These are phyloP conservation scores for Lolium multiflorum DNA, from an alignment of 176 grass and related monocot genomes.

Conservation along the genomic window DNA sequence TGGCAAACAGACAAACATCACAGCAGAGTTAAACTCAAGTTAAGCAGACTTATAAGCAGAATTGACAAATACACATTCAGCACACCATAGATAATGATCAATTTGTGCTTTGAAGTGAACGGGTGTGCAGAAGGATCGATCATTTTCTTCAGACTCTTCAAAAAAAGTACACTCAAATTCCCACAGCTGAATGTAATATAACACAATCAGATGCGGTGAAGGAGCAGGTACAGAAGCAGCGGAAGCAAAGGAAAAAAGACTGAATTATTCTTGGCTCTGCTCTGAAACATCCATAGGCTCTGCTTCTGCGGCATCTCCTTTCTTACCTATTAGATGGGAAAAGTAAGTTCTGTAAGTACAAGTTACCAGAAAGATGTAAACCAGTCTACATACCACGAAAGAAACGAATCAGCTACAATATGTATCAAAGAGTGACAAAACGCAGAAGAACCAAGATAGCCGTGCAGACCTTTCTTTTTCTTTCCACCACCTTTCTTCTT, in stretches of 20 bases:
- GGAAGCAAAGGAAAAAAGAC: slow-evolving; percentile 41
- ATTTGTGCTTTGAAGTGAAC: slow-evolving; percentile 37
- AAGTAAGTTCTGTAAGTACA: not conserved
- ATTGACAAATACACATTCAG: not conserved
- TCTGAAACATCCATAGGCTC: slow-evolving; percentile 76
- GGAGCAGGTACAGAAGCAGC: slow-evolving; percentile 47
- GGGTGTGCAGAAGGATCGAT: slow-evolving; percentile 21
- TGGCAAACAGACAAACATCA: not conserved
- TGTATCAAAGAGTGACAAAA: not conserved
- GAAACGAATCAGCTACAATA: not conserved
- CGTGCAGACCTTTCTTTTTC: slow-evolving; percentile 81
- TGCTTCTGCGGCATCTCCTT: slow-evolving; percentile 71
- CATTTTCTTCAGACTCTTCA: slow-evolving; percentile 38
- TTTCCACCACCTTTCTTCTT: slow-evolving; percentile 99
- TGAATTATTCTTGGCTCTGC: slow-evolving; percentile 53
- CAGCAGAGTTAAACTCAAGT: not conserved
- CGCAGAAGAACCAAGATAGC: not conserved
- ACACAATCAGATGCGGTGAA: slow-evolving; percentile 55
- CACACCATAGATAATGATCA: slow-evolving; percentile 39
- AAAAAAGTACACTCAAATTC: slow-evolving; percentile 49
- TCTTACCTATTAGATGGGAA: slow-evolving; percentile 69
- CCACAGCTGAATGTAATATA: slow-evolving; percentile 61
- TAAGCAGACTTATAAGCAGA: not conserved
- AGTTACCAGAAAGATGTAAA: not conserved
- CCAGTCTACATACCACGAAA: not conserved